Evolutionary conservation across 2,329 filamentous ascomycete genomes (phyloP).

Genomic region (Phialophora tarda): DNA sequence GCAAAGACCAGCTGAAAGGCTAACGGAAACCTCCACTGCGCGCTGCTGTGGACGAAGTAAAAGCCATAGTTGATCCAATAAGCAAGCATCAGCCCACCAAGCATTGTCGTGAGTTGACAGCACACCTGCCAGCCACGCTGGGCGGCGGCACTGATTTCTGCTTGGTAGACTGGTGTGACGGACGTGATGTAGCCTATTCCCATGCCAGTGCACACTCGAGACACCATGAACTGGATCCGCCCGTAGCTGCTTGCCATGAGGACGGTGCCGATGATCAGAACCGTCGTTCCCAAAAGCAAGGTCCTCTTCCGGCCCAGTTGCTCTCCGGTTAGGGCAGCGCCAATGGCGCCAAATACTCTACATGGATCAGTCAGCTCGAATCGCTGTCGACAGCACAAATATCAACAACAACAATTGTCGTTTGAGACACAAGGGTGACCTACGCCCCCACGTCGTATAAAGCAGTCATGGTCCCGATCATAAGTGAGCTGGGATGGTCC

Average conservation of each 20-base stretch:
- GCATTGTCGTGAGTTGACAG: constrained; percentile 25
- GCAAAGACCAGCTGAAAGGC: constrained; percentile 46
- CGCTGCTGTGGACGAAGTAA: constrained; percentile 14
- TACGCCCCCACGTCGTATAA: constrained; percentile 55
- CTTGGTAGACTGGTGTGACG: constrained; percentile 48
- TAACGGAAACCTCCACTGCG: constrained; percentile 29
- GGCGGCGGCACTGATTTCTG: constrained; percentile 39
- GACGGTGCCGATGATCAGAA: constrained; percentile 53
- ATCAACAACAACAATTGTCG: neutral
- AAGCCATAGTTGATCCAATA: constrained; percentile 28
- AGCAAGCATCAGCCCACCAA: constrained; percentile 26
- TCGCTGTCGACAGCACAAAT: neutral
- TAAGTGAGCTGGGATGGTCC: constrained; percentile 47
- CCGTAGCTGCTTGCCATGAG: constrained; percentile 44
- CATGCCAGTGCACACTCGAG: constrained; percentile 22
- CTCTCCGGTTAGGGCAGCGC: constrained; percentile 55
- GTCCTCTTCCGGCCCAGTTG: constrained; percentile 50
- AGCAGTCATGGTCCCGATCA: constrained; percentile 41
- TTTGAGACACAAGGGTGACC: neutral
- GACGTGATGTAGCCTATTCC: constrained; percentile 17
- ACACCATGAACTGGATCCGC: constrained; percentile 34
- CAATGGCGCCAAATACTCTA: constrained; percentile 54
- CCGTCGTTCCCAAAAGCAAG: constrained; percentile 62
- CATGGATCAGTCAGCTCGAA: neutral
- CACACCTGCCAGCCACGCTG: constrained; percentile 20